These are phyloP conservation scores for Rhizopogon roseolus DNA, from an alignment of 768 basidiomycete genomes.

Conservation along the genomic window DNA sequence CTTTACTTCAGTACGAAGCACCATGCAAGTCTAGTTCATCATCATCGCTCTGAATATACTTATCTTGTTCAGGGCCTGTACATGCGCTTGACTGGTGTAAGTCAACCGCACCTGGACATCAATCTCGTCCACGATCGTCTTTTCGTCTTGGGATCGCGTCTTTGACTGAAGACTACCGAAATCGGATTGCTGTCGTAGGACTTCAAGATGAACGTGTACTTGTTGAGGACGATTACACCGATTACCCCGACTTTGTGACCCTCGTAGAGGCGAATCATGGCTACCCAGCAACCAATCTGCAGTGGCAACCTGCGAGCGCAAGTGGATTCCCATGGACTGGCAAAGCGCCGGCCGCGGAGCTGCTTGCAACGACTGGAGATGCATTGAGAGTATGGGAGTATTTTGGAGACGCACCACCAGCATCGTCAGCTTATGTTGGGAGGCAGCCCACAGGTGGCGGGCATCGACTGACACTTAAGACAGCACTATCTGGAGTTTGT, in stretches of 20 bases:
- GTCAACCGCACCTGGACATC: slow-evolving; percentile 68
- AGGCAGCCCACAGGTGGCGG: slow-evolving; percentile 50
- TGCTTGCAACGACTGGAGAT: slow-evolving; percentile 93
- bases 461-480: slow-evolving; percentile 68
- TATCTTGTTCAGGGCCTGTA: slow-evolving; percentile 63
- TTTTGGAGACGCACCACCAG: slow-evolving; percentile 54
- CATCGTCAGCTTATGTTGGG: slow-evolving; percentile 66
- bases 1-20: slow-evolving; percentile 77
- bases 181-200: slow-evolving; percentile 74
- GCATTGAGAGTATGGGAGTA: slow-evolving; percentile 92
- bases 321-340: slow-evolving; percentile 62
- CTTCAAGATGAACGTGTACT: slow-evolving; percentile 85
- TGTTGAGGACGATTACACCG: slow-evolving; percentile 76
- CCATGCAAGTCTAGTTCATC: slow-evolving; percentile 54
- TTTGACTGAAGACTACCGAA: slow-evolving; percentile 78
- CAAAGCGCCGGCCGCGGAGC: slow-evolving; percentile 64
- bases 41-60: slow-evolving; percentile 8
- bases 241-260: slow-evolving; percentile 83
- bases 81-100: slow-evolving; percentile 89
- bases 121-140: slow-evolving; percentile 65
- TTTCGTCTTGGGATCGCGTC: slow-evolving; percentile 87
- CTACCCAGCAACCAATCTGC: slow-evolving; percentile 90
- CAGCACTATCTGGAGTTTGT: slow-evolving; percentile 77
- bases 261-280: slow-evolving; percentile 82
- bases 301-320: slow-evolving; percentile 84